Base-by-base conservation (phyloP, 192 early-diverging fungal genomes). In the Backusella australiensis region DNA sequence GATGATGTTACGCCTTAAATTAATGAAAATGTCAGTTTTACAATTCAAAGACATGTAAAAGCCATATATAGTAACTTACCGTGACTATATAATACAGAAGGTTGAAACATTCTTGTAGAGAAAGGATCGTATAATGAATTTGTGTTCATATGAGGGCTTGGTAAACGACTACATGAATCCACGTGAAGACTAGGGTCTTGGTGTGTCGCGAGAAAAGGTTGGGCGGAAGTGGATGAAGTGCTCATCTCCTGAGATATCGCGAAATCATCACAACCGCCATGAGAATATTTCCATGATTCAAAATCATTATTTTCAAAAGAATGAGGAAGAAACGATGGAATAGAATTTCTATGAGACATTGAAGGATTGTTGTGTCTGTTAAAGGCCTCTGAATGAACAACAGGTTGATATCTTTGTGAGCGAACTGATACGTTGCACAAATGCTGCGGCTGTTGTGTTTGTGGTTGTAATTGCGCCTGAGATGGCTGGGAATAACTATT, bases 141-240 rank as follows among this genome's bases (percentile, higher is more conserved):
- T 63, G 56, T 63, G 23, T n/a, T 35, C 67, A 69, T n/a, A n/a
- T 69, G 67, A 69, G 36, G 67, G 21, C 67, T 69, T 69, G 32
- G 67, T 32, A 69, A 69, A 63, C 56, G 56, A 63, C 29, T 63
- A 23, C 56, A 63, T 29, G 56, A 29, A 63, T 63, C 23, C 21
- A 63, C n/a, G 14, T 63, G 56, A 29, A 63, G 11, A 63, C 56
- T 29, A 63, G 56, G 4, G 3, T 29, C 26, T 29, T 63, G 56
- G 3, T 63, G 21, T 23, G 56, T 63, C 21, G 21, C 56, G 56
- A 63, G 23, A 63, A 63, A 63, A 63, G 56, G 56, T 29, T 63
- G 56, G 23, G 56, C 56, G 23, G 56, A 63, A 63, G 21, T 63
- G 26, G 56, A 63, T 63, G 56, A 26, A 63, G 21, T 63, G 56